Percentiles rank a stretch among this genome's conserved stretches.
Conservation (phyloP, 148 eudicot species). For the Gaultheria prostrata region DNA sequence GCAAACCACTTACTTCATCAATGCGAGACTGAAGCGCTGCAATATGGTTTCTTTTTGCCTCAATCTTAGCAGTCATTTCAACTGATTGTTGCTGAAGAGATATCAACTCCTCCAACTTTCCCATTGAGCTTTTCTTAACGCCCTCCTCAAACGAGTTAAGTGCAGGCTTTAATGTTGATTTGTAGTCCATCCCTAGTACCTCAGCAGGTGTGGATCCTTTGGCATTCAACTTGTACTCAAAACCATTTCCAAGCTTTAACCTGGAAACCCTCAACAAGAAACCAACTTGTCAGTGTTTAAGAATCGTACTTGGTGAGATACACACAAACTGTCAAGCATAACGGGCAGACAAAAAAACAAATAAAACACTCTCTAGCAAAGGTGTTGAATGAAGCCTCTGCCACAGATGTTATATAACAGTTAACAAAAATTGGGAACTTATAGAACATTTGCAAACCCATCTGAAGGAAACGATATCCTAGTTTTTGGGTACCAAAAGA, state of each 20-base stretch:
- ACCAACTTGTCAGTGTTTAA: not conserved
- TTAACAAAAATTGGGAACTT: not conserved
- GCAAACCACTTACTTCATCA: constrained; percentile 54
- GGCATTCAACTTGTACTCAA: constrained; percentile 57
- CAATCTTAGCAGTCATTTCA: constrained; percentile 58
- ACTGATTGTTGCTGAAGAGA: constrained; percentile 66
- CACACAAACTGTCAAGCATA: not conserved
- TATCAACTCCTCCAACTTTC: constrained; percentile 66
- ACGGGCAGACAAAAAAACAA: not conserved
- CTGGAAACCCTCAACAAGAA: constrained; percentile 33
- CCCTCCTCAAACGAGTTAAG: constrained; percentile 58
- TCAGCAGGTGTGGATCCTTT: constrained; percentile 70
- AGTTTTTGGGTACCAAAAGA: not conserved
- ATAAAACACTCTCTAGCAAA: not conserved
- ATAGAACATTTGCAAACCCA: not conserved
- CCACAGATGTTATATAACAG: not conserved
- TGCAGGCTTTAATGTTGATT: constrained; percentile 66
- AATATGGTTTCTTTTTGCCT: constrained; percentile 56
- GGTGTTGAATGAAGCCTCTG: not conserved
- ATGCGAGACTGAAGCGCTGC: constrained; percentile 55
- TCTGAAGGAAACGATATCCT: not conserved
- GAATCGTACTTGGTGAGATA: not conserved
- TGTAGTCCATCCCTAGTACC: constrained; percentile 76
- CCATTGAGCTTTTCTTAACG: constrained; percentile 53
- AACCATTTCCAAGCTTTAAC: constrained; percentile 74